Conservation (phyloP, 768 basidiomycete species). For the Russula olivacea region DNA sequence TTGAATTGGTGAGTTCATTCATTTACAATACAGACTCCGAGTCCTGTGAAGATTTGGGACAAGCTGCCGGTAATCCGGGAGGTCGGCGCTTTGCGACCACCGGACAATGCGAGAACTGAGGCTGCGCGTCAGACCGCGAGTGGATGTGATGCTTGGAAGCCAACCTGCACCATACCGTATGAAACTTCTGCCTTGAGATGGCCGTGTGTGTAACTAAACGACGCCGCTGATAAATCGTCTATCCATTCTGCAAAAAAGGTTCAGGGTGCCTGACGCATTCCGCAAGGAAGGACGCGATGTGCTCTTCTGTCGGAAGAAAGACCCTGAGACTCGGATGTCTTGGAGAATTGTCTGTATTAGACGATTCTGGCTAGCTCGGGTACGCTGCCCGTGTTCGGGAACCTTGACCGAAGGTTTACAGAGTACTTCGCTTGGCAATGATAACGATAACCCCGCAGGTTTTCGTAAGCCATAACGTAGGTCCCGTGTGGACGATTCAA, state of each 20-base stretch:
- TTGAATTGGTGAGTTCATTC: not conserved
- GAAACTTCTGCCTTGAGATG: constrained; percentile 1
- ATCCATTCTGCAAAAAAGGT: not conserved
- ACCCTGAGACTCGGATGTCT: not conserved
- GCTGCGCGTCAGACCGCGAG: not conserved
- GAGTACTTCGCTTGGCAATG: not conserved
- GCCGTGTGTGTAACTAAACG: not conserved
- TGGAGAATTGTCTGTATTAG: not conserved
- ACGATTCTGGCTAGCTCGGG: constrained; percentile 10
- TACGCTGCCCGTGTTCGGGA: not conserved
- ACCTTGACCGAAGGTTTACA: constrained; percentile 9
- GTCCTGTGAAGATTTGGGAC: not conserved
- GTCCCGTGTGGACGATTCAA: not conserved
- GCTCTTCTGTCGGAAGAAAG: constrained; percentile 1
- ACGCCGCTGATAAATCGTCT: not conserved
- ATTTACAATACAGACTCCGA: not conserved
- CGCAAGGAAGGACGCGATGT: not conserved
- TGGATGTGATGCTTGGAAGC: constrained; percentile 10
- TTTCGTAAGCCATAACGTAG: not conserved
- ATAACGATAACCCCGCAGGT: constrained; percentile 5
- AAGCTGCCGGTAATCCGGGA: not conserved
- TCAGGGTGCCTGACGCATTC: not conserved
- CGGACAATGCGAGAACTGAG: not conserved
- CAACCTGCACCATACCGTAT: not conserved
- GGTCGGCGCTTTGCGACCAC: not conserved